Evolutionary conservation across 1,284 basidiomycete species (phyloP), one percentile per base, ranked within the genome.

Genomic region (Rhodotorula sp.): DNA sequence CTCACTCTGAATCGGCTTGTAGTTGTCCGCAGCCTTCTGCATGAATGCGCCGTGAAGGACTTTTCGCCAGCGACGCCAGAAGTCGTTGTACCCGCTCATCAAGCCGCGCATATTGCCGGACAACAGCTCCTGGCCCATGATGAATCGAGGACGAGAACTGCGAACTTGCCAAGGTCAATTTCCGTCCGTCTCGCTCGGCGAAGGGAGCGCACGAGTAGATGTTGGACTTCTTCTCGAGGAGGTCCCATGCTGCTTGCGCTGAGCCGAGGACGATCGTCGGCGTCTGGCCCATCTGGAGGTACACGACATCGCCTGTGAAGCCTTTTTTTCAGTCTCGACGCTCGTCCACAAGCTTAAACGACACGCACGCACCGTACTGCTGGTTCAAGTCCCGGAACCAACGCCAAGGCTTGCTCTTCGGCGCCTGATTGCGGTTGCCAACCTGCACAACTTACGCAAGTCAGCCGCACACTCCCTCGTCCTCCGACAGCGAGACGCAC

Each of bases 21-120:
- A 85, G 19, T 79, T 81, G 55, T 83, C 82, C 9, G 83, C 79
- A 54, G 79, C 79, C 44, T 81, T 79, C 24, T 79, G 74, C 68
- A 83, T 83, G 59, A 84, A 82, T 0, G 81, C 82, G 20, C 80
- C 78, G 66, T 86, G 85, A 34, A 85, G 80, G 34, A 84, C 84
- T 79, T 83, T 84, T 20, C 85, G 81, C 83, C 84, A 86, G 76
- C 79, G 82, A 24, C 84, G 79, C 85, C 85, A 86, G 9, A 73
- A 71, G 13, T 84, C 82, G 48, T 80, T 81, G 67, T 84, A 82
- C 1, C 82, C 81, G 20, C 83, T 64, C 84, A 86, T 83, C 19
- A 85, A 76, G 0, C 84, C 84, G 27, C 84, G 82, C 71, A 78
- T 81, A 66, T 84, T 83, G 64, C 83, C 80, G 0, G 84, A 85